These are phyloP conservation scores for Arabidopsis arenosa DNA, from an alignment of 345 rosid genomes.

Conservation along the genomic window DNA sequence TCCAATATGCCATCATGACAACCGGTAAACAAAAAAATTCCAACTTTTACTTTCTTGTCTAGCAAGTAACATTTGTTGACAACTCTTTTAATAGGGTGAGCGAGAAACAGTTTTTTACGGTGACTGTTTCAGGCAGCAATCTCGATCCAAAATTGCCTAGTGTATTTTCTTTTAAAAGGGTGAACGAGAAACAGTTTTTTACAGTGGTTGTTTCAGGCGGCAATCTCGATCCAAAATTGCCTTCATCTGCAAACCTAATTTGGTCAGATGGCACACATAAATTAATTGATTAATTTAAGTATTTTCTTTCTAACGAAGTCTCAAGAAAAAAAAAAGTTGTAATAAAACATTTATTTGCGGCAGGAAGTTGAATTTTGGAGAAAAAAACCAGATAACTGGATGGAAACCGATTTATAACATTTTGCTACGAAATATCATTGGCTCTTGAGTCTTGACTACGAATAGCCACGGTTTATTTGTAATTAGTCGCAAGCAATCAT, in stretches of 20 bases:
- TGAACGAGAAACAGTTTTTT: constrained; percentile 51
- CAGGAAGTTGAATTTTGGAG: too few species aligned
- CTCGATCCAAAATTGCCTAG: constrained; percentile 9
- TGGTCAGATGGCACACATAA: constrained; percentile 47
- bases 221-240: not conserved
- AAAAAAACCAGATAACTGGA: too few species aligned
- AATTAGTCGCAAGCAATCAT: not conserved
- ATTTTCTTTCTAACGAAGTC: too few species aligned
- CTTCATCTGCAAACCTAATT: constrained; percentile 34
- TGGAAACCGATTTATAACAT: not conserved
- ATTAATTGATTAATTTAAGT: too few species aligned
- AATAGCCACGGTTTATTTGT: not conserved
- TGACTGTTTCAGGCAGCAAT: constrained; percentile 22
- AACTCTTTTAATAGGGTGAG: constrained; percentile 33
- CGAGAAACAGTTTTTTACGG: constrained; percentile 52
- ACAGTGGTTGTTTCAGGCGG: constrained; percentile 35
- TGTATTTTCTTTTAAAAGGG: constrained; percentile 40
- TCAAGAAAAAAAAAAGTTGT: too few species aligned
- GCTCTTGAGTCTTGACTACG: not conserved
- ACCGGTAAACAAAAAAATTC: constrained; percentile 47
- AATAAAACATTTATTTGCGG: too few species aligned
- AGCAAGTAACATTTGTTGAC: not conserved
- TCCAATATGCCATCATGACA: constrained; percentile 69
- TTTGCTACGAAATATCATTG: not conserved
- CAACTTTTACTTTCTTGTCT: not conserved